A percentile compares a stretch with the other conserved stretches of the same genome.
These are phyloP conservation scores for Alternaria rosae DNA, from an alignment of 2,329 filamentous ascomycete species.

Conservation along the genomic window DNA sequence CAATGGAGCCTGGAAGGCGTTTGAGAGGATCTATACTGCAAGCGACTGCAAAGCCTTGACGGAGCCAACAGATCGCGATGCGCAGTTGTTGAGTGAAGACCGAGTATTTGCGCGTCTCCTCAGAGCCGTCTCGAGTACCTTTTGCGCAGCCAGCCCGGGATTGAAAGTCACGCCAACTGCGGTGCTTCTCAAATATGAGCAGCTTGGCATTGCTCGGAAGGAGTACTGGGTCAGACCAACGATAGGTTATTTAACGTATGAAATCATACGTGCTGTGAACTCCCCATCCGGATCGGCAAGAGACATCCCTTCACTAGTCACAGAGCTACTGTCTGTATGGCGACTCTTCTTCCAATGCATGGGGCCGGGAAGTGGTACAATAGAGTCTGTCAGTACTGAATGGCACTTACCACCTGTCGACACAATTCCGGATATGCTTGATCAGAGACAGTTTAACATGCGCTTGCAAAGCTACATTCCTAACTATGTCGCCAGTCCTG, in stretches of 20 bases:
- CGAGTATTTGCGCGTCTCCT: slow-evolving; percentile 35
- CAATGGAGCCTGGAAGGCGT: slow-evolving; percentile 37
- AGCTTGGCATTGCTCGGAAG: slow-evolving; percentile 33
- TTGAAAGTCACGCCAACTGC: slow-evolving; percentile 29
- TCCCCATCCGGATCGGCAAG: slow-evolving; percentile 5
- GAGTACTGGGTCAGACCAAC: slow-evolving; percentile 30
- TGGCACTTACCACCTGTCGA: slow-evolving; percentile 36
- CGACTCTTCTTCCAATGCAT: slow-evolving; percentile 44
- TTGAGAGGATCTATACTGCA: slow-evolving; percentile 37
- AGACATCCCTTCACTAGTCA: slow-evolving; percentile 28
- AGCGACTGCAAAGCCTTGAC: slow-evolving; percentile 40
- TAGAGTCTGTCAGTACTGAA: slow-evolving; percentile 29
- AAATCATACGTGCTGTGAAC: slow-evolving; percentile 29
- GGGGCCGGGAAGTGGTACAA: slow-evolving; percentile 18
- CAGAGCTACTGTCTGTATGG: slow-evolving; percentile 45
- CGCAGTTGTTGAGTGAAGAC: slow-evolving; percentile 24
- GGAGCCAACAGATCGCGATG: slow-evolving; percentile 27
- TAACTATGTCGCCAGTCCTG: slow-evolving; percentile 19
- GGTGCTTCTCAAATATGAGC: slow-evolving; percentile 39
- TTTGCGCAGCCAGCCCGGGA: slow-evolving; percentile 21
- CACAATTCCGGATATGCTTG: slow-evolving; percentile 8
- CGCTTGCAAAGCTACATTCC: slow-evolving; percentile 39
- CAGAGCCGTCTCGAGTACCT: slow-evolving; percentile 16
- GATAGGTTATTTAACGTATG: slow-evolving; percentile 33
- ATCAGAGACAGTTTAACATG: slow-evolving; percentile 22